Base-by-base conservation (phyloP, 2,329 filamentous ascomycete species). In the Clonostachys sp. region DNA sequence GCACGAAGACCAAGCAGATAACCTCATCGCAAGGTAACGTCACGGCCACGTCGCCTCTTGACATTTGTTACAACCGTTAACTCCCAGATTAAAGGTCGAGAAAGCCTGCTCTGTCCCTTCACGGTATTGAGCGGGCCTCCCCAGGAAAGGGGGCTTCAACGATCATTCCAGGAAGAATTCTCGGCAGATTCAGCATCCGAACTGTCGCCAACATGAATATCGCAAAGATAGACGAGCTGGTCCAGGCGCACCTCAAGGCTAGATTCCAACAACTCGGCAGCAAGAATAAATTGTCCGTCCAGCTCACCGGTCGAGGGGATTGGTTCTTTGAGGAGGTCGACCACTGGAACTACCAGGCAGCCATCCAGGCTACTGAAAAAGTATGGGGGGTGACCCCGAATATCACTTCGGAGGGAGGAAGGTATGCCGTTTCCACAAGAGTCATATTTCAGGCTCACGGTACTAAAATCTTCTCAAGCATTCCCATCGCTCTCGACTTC, bases 251-350 rank as follows among this genome's bases (percentile, higher is more conserved):
- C 66, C 79, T 97, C 54, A 80, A 92, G 62, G 84, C 88, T 55
- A 83, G 87, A 56, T 96, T 95, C 66, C 84, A 87, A 58, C 90
- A 91, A 71, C 79, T 97, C 35, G 81, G 82, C 55, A 94, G 87
- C 70, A 99, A 99, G 80, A 99, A 99, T 77, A 91, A 78, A 14
- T 70, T 95, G 62, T 88, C 89, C 59, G 84, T 91, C 46, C 84
- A 78, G 63, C 78, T 91, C 50, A 85, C 92, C 70, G 94, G 99
- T 75, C 86, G 84, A 50, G 94, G 94, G 57, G 96, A 96, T 73
- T 99, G 94, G 94, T 99, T 94, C 94, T 91, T 95, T 43, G 91
- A 94, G 42, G 91, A 87, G 63, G 92, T 94, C 33, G 94, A 95
- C 73, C 92, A 99, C 79, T 97, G 94, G 91, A 99, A 99, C 79